A percentile compares a stretch with the other conserved stretches of the same genome.
These are phyloP conservation scores for Ceratobasidium sp. DNA, from an alignment of 1,284 basidiomycete species.

Conservation along the genomic window DNA sequence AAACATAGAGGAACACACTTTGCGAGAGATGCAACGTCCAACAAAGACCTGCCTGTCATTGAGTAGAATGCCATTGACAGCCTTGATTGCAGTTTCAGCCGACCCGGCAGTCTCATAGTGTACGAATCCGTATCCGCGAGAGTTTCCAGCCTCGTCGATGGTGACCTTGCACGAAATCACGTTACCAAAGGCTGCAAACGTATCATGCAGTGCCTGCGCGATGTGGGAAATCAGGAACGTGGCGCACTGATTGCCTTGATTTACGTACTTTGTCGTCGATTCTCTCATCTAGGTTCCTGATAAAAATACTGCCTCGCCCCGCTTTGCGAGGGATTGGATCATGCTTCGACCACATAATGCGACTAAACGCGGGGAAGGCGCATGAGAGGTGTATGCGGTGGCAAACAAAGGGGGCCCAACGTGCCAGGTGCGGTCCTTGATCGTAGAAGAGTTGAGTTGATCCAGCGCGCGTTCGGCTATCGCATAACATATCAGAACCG, in stretches of 20 bases:
- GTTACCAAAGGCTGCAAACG: constrained; percentile 98
- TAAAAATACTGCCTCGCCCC: constrained; percentile 99
- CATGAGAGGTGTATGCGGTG: constrained; percentile 18
- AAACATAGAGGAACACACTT: constrained; percentile 65
- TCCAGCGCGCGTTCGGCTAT: constrained; percentile 97
- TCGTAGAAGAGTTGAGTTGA: constrained; percentile 99
- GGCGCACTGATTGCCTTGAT: neutral
- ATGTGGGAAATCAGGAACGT: constrained; percentile 5
- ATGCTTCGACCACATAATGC: constrained; percentile 99
- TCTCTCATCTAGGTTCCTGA: constrained; percentile 98
- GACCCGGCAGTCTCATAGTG: constrained; percentile 99
- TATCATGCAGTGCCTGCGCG: constrained; percentile 93
- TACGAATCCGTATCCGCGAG: constrained; percentile 98
- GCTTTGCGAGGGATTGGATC: constrained; percentile 99
- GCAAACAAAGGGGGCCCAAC: constrained; percentile 52
- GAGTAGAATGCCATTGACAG: constrained; percentile 98
- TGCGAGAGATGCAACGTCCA: constrained; percentile 97
- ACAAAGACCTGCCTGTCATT: constrained; percentile 99
- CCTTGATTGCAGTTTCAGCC: constrained; percentile 96
- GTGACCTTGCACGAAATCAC: constrained; percentile 99
- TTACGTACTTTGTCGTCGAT: constrained; percentile 96
- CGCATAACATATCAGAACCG: constrained; percentile 46
- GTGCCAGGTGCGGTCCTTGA: constrained; percentile 97
- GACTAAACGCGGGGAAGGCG: constrained; percentile 64
- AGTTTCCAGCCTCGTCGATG: constrained; percentile 90